phyloP scores from a whole-genome alignment of 2,329 filamentous ascomycete genomes.

The Didymella pomorum region DNA sequence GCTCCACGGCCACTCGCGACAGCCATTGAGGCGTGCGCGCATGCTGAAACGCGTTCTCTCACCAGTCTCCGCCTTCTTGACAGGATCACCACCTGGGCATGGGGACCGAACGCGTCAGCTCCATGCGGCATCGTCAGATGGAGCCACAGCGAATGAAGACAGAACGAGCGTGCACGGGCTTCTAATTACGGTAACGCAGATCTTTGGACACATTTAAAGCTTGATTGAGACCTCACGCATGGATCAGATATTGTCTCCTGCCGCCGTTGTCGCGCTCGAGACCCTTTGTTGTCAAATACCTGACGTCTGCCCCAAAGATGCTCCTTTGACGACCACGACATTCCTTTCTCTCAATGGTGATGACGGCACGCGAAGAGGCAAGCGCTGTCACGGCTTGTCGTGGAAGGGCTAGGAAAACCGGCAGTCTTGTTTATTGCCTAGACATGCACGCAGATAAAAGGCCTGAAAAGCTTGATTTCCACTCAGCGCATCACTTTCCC shows the following conservation, averaged over 20 bases:
- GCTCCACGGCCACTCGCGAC: conserved; percentile 4
- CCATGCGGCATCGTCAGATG: conserved; percentile 13
- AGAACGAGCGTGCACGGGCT: conserved; percentile 13
- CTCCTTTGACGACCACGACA: background rate
- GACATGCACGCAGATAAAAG: conserved; percentile 9
- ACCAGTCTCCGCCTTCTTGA: background rate
- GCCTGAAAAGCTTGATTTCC: conserved; percentile 17
- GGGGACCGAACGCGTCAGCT: conserved; percentile 22
- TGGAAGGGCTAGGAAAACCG: conserved; percentile 10
- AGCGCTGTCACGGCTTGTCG: background rate
- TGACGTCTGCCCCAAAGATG: background rate
- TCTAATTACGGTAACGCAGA: conserved; percentile 20
- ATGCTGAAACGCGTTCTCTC: conserved; percentile 14
- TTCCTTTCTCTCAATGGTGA: background rate
- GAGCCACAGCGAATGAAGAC: conserved; percentile 9
- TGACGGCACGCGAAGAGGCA: conserved; percentile 1
- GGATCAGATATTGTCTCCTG: background rate
- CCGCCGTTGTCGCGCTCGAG: conserved; percentile 6
- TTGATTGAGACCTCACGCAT: conserved; percentile 12
- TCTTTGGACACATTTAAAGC: conserved; percentile 13
- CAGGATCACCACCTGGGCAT: background rate
- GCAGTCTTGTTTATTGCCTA: conserved; percentile 12
- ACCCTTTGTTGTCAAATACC: conserved; percentile 12
- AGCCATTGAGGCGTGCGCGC: conserved; percentile 12
- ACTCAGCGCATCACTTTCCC: conserved; percentile 5